A percentile compares a stretch with the other conserved stretches of the same genome.
Conservation (phyloP, 305 asterid species). For the Plantago coronopus region DNA sequence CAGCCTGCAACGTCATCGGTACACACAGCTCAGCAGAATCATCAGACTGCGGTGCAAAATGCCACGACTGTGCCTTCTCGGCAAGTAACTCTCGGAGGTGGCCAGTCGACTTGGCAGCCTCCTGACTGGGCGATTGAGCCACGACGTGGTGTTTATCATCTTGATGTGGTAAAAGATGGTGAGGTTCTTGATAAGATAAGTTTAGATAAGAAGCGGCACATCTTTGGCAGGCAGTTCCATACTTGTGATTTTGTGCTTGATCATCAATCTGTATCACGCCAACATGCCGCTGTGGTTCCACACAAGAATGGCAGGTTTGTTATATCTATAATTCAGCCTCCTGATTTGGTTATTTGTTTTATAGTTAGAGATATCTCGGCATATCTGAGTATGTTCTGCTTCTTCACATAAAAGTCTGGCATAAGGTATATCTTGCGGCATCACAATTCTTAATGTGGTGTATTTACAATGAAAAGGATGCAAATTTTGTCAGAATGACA, state of each 20-base stretch:
- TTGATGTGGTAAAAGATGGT: conserved; percentile 84
- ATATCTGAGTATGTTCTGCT: too few species aligned
- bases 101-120: conserved; percentile 90
- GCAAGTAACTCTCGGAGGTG: conserved; percentile 79
- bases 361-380: too few species aligned
- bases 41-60: conserved; percentile 39
- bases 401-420: too few species aligned
- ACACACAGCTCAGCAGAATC: conserved; percentile 44
- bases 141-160: conserved; percentile 71
- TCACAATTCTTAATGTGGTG: too few species aligned
- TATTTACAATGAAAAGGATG: too few species aligned
- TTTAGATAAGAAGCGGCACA: conserved; percentile 71
- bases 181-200: conserved; percentile 72
- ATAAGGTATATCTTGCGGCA: too few species aligned
- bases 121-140: conserved; percentile 99
- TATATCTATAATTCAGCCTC: neutral
- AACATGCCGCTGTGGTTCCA: conserved; percentile 88
- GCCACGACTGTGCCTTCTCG: conserved; percentile 38
- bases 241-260: conserved; percentile 95
- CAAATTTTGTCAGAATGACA: too few species aligned
- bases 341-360: conserved; percentile 13
- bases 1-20: conserved; percentile 28
- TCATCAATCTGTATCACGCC: conserved; percentile 96
- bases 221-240: conserved; percentile 85
- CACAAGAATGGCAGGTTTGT: conserved; percentile 88